A percentile compares a stretch with the other conserved stretches of the same genome.
Conservation (phyloP, 116 monocot genomes). For the Zostera marina region DNA sequence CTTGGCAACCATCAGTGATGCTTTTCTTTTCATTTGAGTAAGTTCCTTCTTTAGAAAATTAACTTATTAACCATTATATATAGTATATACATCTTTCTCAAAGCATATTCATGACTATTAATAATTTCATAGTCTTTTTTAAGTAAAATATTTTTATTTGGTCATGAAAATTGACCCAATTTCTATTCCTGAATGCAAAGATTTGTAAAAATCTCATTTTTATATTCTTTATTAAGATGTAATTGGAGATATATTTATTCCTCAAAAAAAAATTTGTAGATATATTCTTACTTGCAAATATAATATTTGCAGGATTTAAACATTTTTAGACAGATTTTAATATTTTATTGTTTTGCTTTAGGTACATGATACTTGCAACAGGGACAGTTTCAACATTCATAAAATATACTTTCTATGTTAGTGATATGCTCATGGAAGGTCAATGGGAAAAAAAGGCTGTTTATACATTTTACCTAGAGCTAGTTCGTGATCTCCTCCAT, state of each 20-base stretch:
- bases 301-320: not conserved
- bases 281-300: not conserved
- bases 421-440: constrained; percentile 89
- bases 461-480: constrained; percentile 86
- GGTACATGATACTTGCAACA: constrained; percentile 82
- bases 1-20: constrained; percentile 48
- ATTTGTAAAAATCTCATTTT: too few species aligned
- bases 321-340: not conserved
- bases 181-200: too few species aligned
- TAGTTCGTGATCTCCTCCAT: constrained; percentile 75
- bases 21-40: constrained; percentile 93
- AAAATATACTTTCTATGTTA: constrained; percentile 73
- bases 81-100: not conserved
- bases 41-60: constrained; percentile 2
- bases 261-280: too few species aligned
- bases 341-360: constrained; percentile 13
- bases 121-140: too few species aligned
- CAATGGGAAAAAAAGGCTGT: constrained; percentile 94
- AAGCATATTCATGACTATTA: too few species aligned
- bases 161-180: too few species aligned
- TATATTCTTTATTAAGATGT: too few species aligned
- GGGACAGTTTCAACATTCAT: constrained; percentile 64
- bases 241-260: too few species aligned
- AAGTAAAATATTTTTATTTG: too few species aligned
- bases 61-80: not conserved